Base-by-base conservation (phyloP, 1,284 basidiomycete genomes). In the Trichosporon sp. region DNA sequence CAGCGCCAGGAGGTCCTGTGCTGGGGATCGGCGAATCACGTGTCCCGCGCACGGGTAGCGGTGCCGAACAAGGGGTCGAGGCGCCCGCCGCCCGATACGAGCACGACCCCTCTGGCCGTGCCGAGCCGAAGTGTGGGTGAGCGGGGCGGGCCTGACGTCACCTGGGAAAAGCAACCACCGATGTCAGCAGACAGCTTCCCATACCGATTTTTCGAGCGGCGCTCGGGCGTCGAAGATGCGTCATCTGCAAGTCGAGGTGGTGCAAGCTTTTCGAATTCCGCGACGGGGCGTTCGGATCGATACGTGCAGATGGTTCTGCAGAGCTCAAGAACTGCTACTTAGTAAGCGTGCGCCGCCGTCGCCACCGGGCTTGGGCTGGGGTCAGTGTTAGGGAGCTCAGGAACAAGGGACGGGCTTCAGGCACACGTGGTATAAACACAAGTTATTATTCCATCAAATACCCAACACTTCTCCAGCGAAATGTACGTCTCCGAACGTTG, bases 371-470 rank as follows among this genome's bases (percentile, higher is more conserved):
- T 58, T 29, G 27, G 8, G 11, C 29, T 60, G 27, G 18, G 15
- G 18, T 29, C 56, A 31, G 29, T 31, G 56, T 1, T 3, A 21
- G 29, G 56, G 56, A 13, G 56, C 29, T 31, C 29, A 60, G 56
- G 56, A 32, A 60, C 56, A 32, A 60, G 56, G 56, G 29, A 31
- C 13, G 8, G 56, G n/a, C 4, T 23, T 31, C 56, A 60, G 56
- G 56, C 11, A 60, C 56, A 31, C 15, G 27, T 11, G 27, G n/a
- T n/a, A 31, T 31, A 60, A 31, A 32, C 56, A 60, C 44, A 60
- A 60, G 27, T 51, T 29, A 60, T 60, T 60, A 60, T 60, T 60
- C 29, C 56, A 60, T 60, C 56, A 31, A n/a, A 60, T 60, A 60
- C 56, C 56, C 29, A n/a, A 32, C 56, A 58, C 53, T 58, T 27